Evolutionary conservation across 306 rosid species (phyloP).

Genomic region (barrel medic (Medicago truncatula)): DNA sequence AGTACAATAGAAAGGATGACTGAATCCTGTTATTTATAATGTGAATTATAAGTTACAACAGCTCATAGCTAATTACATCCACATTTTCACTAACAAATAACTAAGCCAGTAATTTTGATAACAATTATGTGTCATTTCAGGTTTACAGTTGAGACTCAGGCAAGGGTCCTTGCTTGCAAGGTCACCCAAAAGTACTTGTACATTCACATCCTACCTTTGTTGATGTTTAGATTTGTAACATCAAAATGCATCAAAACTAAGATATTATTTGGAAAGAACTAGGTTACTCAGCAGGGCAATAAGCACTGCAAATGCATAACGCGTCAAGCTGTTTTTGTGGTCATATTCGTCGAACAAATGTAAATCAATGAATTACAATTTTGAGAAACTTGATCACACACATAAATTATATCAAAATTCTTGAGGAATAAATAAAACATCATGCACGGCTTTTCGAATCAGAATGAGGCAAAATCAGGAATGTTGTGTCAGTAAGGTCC

Average conservation of each 20-base stretch:
- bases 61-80: background rate
- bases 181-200: background rate
- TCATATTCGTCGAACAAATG: conserved; percentile 17
- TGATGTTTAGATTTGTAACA: background rate
- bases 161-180: conserved; percentile 1
- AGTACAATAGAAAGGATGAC: too few relatives aligned
- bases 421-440: conserved; percentile 27
- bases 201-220: background rate
- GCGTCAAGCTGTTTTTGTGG: conserved; percentile 16
- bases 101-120: background rate
- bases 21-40: too few relatives aligned
- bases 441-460: conserved; percentile 18
- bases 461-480: conserved; percentile 7
- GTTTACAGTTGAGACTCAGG: background rate
- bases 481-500: conserved; percentile 31
- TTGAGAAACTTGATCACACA: conserved; percentile 17
- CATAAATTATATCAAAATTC: conserved; percentile 33
- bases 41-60: background rate
- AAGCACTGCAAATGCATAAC: conserved; percentile 16
- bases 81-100: background rate
- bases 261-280: background rate
- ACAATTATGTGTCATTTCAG: background rate
- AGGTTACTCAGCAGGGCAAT: background rate
- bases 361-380: conserved; percentile 36
- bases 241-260: conserved; percentile 1